Percentiles rank a stretch among this genome's conserved stretches.
Conservation (phyloP, 2,329 filamentous ascomycete species). For the Calycina herbarum region DNA sequence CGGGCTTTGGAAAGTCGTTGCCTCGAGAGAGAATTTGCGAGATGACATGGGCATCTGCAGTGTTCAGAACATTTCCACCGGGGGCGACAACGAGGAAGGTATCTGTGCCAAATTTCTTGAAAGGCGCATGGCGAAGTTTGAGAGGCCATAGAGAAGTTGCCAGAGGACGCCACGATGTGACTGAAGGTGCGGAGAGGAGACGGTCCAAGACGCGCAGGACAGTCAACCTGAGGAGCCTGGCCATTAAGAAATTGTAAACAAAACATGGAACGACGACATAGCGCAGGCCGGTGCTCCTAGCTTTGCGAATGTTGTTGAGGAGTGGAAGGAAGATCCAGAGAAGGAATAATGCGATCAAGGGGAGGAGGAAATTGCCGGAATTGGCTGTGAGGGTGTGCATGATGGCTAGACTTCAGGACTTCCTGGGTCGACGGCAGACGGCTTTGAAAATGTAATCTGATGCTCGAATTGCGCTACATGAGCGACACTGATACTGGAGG, state of each 20-base stretch:
- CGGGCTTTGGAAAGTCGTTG: constrained; percentile 34
- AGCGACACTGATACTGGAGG: not conserved
- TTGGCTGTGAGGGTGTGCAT: not conserved
- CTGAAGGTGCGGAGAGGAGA: constrained; percentile 10
- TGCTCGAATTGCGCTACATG: not conserved
- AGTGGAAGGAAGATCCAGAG: constrained; percentile 14
- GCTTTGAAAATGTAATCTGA: too few species aligned
- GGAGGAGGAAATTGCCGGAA: too few species aligned
- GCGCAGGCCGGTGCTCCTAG: constrained; percentile 19
- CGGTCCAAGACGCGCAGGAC: constrained; percentile 17
- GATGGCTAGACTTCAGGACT: not conserved
- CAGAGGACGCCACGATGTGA: constrained; percentile 22
- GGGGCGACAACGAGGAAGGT: constrained; percentile 64
- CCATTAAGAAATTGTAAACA: constrained; percentile 20
- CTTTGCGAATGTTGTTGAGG: constrained; percentile 13
- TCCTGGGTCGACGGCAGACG: not conserved
- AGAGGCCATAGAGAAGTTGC: constrained; percentile 20
- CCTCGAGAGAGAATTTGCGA: constrained; percentile 28
- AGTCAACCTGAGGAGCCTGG: constrained; percentile 12
- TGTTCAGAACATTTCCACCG: constrained; percentile 51
- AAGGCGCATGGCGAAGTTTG: constrained; percentile 23
- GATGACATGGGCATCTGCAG: constrained; percentile 59
- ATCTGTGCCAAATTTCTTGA: constrained; percentile 41
- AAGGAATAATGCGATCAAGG: not conserved
- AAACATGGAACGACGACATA: constrained; percentile 25